phyloP scores from a whole-genome alignment of 768 basidiomycete species.

The Boletus pseudo-olivaceus region DNA sequence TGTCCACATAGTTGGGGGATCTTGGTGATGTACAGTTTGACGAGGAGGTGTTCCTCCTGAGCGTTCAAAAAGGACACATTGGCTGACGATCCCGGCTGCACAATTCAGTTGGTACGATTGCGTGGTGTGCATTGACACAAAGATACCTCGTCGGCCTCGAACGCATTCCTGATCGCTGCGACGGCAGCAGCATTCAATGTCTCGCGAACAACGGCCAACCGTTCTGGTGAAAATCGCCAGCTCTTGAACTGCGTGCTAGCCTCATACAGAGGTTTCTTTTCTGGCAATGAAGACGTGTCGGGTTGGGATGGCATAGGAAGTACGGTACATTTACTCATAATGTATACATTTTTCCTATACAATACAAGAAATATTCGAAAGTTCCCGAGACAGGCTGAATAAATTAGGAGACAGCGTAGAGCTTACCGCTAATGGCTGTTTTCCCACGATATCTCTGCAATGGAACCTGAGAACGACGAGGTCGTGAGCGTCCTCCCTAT shows the following conservation, averaged over 20 bases:
- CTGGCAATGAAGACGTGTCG: background rate
- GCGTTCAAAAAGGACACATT: constrained; percentile 68
- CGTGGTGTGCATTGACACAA: background rate
- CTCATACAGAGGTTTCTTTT: constrained; percentile 56
- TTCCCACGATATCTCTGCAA: constrained; percentile 18
- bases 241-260: constrained; percentile 78
- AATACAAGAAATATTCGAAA: no score
- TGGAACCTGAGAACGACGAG: constrained; percentile 46
- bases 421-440: no score
- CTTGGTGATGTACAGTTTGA: constrained; percentile 85
- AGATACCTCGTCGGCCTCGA: constrained; percentile 76
- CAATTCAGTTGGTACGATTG: constrained; percentile 1
- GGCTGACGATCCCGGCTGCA: constrained; percentile 69
- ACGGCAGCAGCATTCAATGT: constrained; percentile 76
- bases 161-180: constrained; percentile 67
- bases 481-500: constrained; percentile 68
- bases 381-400: no score
- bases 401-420: no score
- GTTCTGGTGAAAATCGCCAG: constrained; percentile 82
- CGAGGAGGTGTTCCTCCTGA: constrained; percentile 82
- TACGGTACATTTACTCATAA: no score
- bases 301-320: background rate
- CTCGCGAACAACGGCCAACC: constrained; percentile 56
- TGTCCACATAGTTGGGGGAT: constrained; percentile 80
- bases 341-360: no score